A percentile compares a stretch with the other conserved stretches of the same genome.
Conservation (phyloP, 2,329 filamentous ascomycete genomes). For the Huntiella decipiens region DNA sequence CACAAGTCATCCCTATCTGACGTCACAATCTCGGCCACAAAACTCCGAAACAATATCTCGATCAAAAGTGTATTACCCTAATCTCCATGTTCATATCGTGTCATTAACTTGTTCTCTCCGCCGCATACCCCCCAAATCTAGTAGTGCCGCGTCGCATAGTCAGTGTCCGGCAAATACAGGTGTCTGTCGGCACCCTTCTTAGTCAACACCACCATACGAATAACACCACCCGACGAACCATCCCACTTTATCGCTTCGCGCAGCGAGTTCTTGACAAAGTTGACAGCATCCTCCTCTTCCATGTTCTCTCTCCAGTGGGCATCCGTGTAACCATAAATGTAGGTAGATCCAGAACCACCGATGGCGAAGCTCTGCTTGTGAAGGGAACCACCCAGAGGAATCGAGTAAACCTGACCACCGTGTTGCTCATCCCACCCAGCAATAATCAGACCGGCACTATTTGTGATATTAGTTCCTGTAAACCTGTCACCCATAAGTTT, state of each 20-base stretch:
- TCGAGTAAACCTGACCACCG: constrained; percentile 93
- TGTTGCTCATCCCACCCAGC: constrained; percentile 93
- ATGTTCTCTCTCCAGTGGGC: constrained; percentile 90
- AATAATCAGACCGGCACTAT: constrained; percentile 87
- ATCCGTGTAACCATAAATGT: constrained; percentile 98
- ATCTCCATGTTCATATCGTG: not conserved
- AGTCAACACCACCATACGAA: constrained; percentile 92
- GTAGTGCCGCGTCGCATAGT: constrained; percentile 59
- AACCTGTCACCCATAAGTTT: not conserved
- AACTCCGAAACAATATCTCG: no score
- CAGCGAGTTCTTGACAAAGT: constrained; percentile 82
- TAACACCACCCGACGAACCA: constrained; percentile 93
- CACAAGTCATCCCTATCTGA: no score
- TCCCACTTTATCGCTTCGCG: constrained; percentile 98
- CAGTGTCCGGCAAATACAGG: constrained; percentile 83
- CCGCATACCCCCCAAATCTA: constrained; percentile 17
- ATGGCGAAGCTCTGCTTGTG: constrained; percentile 96
- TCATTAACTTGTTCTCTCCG: not conserved
- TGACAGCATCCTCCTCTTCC: constrained; percentile 75
- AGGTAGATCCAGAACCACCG: constrained; percentile 89
- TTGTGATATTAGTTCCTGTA: not conserved
- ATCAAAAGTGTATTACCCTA: no score
- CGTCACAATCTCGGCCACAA: no score
- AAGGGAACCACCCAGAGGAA: constrained; percentile 85
- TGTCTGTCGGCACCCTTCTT: constrained; percentile 77